Evolutionary conservation across 2,329 filamentous ascomycete species (phyloP).

Genomic region (Cladosporium sp.): DNA sequence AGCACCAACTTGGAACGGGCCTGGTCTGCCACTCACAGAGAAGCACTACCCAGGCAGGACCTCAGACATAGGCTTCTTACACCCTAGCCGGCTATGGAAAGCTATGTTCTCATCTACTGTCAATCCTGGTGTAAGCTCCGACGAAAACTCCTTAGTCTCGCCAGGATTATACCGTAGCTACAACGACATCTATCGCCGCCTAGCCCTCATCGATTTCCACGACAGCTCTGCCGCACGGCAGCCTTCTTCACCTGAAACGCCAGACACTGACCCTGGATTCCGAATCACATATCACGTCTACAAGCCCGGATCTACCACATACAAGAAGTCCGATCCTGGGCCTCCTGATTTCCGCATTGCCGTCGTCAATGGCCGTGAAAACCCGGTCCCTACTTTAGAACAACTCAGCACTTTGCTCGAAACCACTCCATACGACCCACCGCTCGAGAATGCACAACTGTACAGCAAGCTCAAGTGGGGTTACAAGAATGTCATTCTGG

Average conservation of each 20-base stretch:
- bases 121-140: background rate
- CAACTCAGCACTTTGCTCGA: slow-evolving; percentile 69
- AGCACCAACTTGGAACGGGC: slow-evolving; percentile 48
- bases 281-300: slow-evolving; percentile 76
- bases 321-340: slow-evolving; percentile 75
- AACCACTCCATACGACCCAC: slow-evolving; percentile 65
- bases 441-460: slow-evolving; percentile 48
- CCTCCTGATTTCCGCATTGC: slow-evolving; percentile 79
- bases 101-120: slow-evolving; percentile 14
- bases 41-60: slow-evolving; percentile 26
- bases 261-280: slow-evolving; percentile 52
- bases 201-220: slow-evolving; percentile 70
- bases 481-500: slow-evolving; percentile 76
- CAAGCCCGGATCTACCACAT: slow-evolving; percentile 62
- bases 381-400: slow-evolving; percentile 66
- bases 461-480: slow-evolving; percentile 82
- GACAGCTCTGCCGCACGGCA: slow-evolving; percentile 46
- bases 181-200: slow-evolving; percentile 67
- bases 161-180: slow-evolving; percentile 54
- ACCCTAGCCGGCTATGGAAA: slow-evolving; percentile 15
- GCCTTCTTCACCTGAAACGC: slow-evolving; percentile 20
- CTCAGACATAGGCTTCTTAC: slow-evolving; percentile 34
- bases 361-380: slow-evolving; percentile 71
- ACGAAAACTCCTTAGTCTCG: slow-evolving; percentile 36
- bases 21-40: slow-evolving; percentile 18